Percentiles rank a stretch among this genome's conserved stretches.
phyloP scores from a whole-genome alignment of 208 protist genomes.

The Lotmaria passim region DNA sequence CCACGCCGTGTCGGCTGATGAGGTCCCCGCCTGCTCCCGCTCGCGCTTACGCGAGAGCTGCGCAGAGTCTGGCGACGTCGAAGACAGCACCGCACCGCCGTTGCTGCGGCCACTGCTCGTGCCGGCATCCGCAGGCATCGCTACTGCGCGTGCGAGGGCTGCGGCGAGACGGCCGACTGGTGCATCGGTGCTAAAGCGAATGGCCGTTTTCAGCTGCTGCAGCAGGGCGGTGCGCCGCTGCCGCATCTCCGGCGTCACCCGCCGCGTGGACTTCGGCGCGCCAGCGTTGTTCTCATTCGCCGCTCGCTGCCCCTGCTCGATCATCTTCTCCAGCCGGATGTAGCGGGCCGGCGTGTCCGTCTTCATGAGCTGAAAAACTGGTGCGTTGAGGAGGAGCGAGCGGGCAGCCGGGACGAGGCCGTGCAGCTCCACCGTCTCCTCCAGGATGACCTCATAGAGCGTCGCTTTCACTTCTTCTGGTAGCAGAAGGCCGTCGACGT shows the following conservation, averaged over 20 bases:
- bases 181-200: conserved; percentile 55
- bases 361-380: conserved; percentile 70
- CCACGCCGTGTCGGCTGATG: conserved; percentile 26
- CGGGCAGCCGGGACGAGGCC: conserved; percentile 64
- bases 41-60: conserved; percentile 19
- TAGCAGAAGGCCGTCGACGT: conserved; percentile 68
- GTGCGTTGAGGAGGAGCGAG: conserved; percentile 78
- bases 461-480: conserved; percentile 67
- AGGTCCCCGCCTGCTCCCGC: not conserved
- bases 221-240: conserved; percentile 51
- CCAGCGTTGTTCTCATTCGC: conserved; percentile 6
- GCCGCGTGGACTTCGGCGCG: conserved; percentile 14
- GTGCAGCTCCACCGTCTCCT: conserved; percentile 77
- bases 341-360: conserved; percentile 51
- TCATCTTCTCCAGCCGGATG: conserved; percentile 65
- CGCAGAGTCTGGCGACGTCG: not conserved
- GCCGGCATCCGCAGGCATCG: too few species aligned
- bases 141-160: conserved; percentile 35
- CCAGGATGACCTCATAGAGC: conserved; percentile 83
- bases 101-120: not conserved
- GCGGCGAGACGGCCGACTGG: conserved; percentile 57
- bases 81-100: conserved; percentile 4
- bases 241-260: conserved; percentile 36
- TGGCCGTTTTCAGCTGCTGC: conserved; percentile 50
- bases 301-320: conserved; percentile 44